Evolutionary conservation across 345 rosid species (phyloP).

Genomic region (Psidium friedrichsthalianum): DNA sequence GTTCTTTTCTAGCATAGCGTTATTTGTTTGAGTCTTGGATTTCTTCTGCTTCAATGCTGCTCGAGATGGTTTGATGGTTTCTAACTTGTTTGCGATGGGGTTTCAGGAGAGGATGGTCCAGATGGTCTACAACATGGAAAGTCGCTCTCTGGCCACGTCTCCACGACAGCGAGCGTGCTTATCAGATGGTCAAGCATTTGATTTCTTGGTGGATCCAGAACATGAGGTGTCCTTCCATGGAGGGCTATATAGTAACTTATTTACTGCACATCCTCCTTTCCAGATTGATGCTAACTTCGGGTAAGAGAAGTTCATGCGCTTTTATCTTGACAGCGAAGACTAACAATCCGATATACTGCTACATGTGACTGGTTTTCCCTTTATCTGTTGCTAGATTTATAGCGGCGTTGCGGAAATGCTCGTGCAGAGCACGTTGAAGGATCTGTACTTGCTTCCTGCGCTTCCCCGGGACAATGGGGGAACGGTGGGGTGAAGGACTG

Average conservation of each 20-base stretch:
- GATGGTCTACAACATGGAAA: conserved; percentile 96
- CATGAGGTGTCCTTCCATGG: conserved; percentile 51
- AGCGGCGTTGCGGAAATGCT: conserved; percentile 81
- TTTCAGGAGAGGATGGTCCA: conserved; percentile 86
- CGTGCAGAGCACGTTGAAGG: conserved; percentile 67
- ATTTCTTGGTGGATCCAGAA: conserved; percentile 71
- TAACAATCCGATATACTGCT: background rate
- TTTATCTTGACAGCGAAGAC: background rate
- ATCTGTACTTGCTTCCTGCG: conserved; percentile 74
- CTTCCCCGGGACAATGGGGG: conserved; percentile 70
- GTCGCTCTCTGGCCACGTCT: conserved; percentile 83
- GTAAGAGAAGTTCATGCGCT: conserved; percentile 19
- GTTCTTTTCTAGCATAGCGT: background rate
- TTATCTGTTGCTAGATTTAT: conserved; percentile 32
- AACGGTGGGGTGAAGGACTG: conserved; percentile 55
- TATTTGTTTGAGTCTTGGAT: background rate
- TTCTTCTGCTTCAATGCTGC: background rate
- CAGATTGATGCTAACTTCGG: conserved; percentile 98
- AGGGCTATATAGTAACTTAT: conserved; percentile 81
- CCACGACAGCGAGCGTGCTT: conserved; percentile 57
- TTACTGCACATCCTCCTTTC: conserved; percentile 93
- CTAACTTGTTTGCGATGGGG: background rate
- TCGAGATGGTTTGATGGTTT: background rate
- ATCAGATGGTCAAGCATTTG: conserved; percentile 62
- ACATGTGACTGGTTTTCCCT: background rate